These are phyloP conservation scores for Euphorbia pulcherrima DNA, from an alignment of 345 rosid species.

Conservation along the genomic window DNA sequence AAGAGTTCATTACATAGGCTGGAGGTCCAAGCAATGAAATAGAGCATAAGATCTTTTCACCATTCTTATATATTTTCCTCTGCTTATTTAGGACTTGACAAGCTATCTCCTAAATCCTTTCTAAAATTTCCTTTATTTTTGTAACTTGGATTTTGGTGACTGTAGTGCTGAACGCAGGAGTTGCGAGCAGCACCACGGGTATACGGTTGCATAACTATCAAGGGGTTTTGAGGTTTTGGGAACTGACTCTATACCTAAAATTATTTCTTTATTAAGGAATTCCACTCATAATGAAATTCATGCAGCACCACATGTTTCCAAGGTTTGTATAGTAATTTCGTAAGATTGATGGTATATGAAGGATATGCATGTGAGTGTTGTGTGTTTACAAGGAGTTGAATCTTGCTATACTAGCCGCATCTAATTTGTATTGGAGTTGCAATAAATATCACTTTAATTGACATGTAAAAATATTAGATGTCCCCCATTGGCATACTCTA, in stretches of 20 bases:
- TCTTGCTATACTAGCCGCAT: neutral
- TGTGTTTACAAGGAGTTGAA: neutral
- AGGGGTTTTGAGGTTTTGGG: too few relatives aligned
- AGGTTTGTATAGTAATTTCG: slow-evolving; percentile 41
- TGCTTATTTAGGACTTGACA: neutral
- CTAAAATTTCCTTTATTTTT: neutral
- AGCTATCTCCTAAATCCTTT: slow-evolving; percentile 1
- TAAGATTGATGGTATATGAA: neutral
- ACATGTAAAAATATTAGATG: slow-evolving; percentile 8
- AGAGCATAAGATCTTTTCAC: slow-evolving; percentile 93
- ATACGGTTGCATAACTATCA: too few relatives aligned
- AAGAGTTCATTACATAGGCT: slow-evolving; percentile 88
- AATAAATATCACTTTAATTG: neutral
- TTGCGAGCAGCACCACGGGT: too few relatives aligned
- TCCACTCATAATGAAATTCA: slow-evolving; percentile 79
- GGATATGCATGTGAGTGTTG: neutral
- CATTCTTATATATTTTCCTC: slow-evolving; percentile 59
- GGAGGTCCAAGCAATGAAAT: slow-evolving; percentile 95
- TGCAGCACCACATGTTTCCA: slow-evolving; percentile 86
- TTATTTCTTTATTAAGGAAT: slow-evolving; percentile 84
- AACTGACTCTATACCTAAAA: too few relatives aligned
- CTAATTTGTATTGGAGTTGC: neutral
- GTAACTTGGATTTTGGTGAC: slow-evolving; percentile 5
- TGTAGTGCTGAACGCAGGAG: slow-evolving; percentile 39
- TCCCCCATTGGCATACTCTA: neutral